Base-by-base conservation (phyloP, 106 monocot species). In the Hemerocallis citrina region DNA sequence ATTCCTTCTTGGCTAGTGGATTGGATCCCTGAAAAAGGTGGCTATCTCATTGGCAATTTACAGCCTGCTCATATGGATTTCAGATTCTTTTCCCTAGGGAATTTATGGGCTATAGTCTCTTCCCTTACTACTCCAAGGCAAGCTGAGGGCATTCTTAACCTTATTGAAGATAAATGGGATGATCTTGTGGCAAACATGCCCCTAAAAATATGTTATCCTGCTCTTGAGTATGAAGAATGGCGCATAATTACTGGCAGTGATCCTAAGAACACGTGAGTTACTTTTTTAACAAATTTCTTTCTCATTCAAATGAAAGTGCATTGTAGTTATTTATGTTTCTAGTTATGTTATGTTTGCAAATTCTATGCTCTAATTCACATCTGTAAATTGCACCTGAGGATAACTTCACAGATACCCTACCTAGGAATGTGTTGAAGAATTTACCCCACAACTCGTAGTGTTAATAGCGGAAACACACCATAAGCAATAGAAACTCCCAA, bases 31-130 rank as follows among this genome's bases (percentile, higher is more conserved):
- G 94, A 89, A 31, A 87, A 71, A 69, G 90, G 84, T 28, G 95
- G 95, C 17, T 90, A 96, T 51, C 71, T 96, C 34, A 87, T 96
- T 63, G 95, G 95, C 28, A 96, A 96, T 72, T 74, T 96, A 4
- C 90, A 96, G 59, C 95, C 95, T 10, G 86, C 83, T 63, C 90
- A 96, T 63, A 96, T 96, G 95, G 95, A 96, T 65, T 96, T 96
- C 46, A 86, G 90, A 64, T 90, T 96, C 68, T 96, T 96, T 50
- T 81, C 95, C 7, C 83, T 96, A 41, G 95, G 86, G 7, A 96
- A 96, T 76, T 61, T 96, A 16, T 96, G 95, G 86, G 77, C 95
- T 16, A 90, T 96, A 47, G 72, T 90, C 39, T 86, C 86, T 7
- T 90, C 89, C 48, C 62, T 90, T 63, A 57, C 85, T 24, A 94